Percentiles rank a stretch among this genome's conserved stretches.
Evolutionary conservation across 2,329 filamentous ascomycete genomes (phyloP).

Genomic region (Orbilia quercus): DNA sequence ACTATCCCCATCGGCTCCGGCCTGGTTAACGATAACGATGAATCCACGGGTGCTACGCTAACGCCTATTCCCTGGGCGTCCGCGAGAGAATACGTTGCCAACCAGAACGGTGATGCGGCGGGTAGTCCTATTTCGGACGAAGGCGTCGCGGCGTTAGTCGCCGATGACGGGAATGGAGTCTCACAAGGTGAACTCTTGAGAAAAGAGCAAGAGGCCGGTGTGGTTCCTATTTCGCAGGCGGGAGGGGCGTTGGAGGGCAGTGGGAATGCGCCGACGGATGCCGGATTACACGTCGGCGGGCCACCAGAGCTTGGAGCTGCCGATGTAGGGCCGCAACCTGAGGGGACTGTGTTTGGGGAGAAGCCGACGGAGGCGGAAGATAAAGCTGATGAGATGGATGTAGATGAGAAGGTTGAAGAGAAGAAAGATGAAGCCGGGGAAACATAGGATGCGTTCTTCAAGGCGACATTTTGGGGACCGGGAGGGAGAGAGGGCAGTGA

Average conservation of each 20-base stretch:
- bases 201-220: slow-evolving; percentile 85
- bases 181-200: slow-evolving; percentile 85
- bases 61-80: slow-evolving; percentile 88
- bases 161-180: slow-evolving; percentile 65
- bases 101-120: slow-evolving; percentile 40
- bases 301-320: slow-evolving; percentile 85
- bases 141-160: slow-evolving; percentile 23
- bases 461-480: slow-evolving; percentile 27
- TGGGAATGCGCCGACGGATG: slow-evolving; percentile 62
- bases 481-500: neutral
- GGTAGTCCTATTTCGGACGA: slow-evolving; percentile 26
- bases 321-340: slow-evolving; percentile 81
- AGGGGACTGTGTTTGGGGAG: slow-evolving; percentile 51
- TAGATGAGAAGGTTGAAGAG: slow-evolving; percentile 49
- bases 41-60: slow-evolving; percentile 87
- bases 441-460: slow-evolving; percentile 41
- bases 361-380: slow-evolving; percentile 9
- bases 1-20: slow-evolving; percentile 63
- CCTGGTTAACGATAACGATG: slow-evolving; percentile 79
- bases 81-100: slow-evolving; percentile 60
- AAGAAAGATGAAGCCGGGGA: slow-evolving; percentile 19
- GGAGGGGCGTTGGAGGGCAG: slow-evolving; percentile 16
- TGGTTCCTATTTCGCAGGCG: slow-evolving; percentile 75
- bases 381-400: slow-evolving; percentile 48
- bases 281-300: slow-evolving; percentile 81